Evolutionary conservation across 768 basidiomycete species (phyloP).

Genomic region (Boletus sp.): DNA sequence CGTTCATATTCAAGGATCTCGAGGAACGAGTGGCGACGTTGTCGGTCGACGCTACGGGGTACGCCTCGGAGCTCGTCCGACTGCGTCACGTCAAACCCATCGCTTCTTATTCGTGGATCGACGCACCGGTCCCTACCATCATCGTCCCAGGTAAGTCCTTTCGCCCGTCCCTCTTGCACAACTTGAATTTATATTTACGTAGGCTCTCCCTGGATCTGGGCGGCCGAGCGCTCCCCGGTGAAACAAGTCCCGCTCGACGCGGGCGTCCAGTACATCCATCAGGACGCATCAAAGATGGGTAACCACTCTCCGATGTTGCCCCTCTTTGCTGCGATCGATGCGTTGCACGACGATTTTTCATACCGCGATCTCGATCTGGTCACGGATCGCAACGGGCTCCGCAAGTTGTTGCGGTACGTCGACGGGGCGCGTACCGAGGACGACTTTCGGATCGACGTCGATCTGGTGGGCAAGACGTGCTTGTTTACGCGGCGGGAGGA

Average conservation of each 20-base stretch:
- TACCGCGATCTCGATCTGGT: constrained; percentile 43
- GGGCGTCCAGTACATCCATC: constrained; percentile 51
- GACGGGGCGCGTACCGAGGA: constrained; percentile 21
- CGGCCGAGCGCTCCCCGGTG: constrained; percentile 44
- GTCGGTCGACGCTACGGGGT: constrained; percentile 3
- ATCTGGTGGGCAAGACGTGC: constrained; percentile 60
- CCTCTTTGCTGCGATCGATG: constrained; percentile 58
- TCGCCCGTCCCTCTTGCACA: not conserved
- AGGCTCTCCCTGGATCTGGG: constrained; percentile 59
- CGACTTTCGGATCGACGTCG: constrained; percentile 68
- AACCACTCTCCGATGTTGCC: constrained; percentile 46
- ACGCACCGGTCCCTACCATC: constrained; percentile 44
- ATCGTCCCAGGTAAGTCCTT: constrained; percentile 45
- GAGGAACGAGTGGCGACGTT: constrained; percentile 18
- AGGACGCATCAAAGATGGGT: constrained; percentile 49
- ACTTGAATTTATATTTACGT: not conserved
- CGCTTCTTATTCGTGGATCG: constrained; percentile 57
- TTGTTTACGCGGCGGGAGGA: constrained; percentile 61
- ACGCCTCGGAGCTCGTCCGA: constrained; percentile 24
- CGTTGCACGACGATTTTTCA: constrained; percentile 26
- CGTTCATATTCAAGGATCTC: constrained; percentile 27
- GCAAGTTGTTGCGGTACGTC: constrained; percentile 60
- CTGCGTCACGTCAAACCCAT: constrained; percentile 42
- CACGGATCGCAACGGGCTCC: constrained; percentile 64
- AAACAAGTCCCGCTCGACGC: constrained; percentile 54